Evolutionary conservation across 2,329 filamentous ascomycete species (phyloP).

Genomic region (Fusarium duplospermum): DNA sequence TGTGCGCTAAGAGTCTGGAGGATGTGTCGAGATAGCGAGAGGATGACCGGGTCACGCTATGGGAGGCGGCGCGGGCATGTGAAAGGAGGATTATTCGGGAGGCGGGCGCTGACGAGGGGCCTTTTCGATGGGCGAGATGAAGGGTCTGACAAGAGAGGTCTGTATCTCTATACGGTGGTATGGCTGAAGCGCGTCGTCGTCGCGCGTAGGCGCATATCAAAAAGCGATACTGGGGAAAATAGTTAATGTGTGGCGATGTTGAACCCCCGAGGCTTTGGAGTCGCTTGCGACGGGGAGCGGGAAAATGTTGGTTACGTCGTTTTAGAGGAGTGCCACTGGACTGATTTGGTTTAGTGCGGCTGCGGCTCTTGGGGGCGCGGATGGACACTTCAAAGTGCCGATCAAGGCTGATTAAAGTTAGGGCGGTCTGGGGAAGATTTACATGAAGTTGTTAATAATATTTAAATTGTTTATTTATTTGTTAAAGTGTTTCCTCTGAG

Average conservation of each 20-base stretch:
- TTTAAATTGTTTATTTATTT: neutral
- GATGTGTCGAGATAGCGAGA: neutral
- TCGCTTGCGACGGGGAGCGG: neutral
- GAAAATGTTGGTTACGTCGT: slow-evolving; percentile 31
- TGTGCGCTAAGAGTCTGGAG: slow-evolving; percentile 14
- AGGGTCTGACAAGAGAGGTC: neutral
- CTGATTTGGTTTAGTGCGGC: slow-evolving; percentile 24
- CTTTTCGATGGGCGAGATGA: neutral
- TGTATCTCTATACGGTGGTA: neutral
- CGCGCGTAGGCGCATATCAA: slow-evolving; percentile 29
- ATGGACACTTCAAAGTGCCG: neutral
- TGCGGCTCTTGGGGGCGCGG: slow-evolving; percentile 16
- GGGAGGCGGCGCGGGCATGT: slow-evolving; percentile 16
- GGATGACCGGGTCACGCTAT: slow-evolving; percentile 10
- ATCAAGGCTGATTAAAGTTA: neutral
- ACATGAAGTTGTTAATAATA: neutral
- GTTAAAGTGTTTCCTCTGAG: neutral
- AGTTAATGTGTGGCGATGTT: neutral
- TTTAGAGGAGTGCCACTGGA: slow-evolving; percentile 16
- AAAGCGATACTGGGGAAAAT: neutral
- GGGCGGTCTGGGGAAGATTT: neutral
- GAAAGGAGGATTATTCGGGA: slow-evolving; percentile 1
- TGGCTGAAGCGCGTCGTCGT: neutral
- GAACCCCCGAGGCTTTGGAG: slow-evolving; percentile 1
- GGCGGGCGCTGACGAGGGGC: neutral